Evolutionary conservation across 129 eudicot genomes (phyloP).

Genomic region (Flaveria robusta): DNA sequence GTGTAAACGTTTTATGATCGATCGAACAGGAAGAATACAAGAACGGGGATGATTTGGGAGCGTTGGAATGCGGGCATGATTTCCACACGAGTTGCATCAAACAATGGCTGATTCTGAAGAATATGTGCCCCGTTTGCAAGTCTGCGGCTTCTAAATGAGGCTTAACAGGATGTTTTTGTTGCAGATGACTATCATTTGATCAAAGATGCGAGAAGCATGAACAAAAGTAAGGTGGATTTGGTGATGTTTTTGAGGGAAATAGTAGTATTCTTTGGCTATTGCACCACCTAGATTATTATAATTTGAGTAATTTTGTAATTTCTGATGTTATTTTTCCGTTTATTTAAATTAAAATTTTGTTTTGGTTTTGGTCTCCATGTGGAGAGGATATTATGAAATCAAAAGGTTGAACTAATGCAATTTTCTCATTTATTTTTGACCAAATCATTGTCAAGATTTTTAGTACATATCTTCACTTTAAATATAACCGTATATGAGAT

Average conservation of each 20-base stretch:
- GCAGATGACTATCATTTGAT: conserved; percentile 24
- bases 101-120: conserved; percentile 86
- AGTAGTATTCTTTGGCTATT: conserved; percentile 20
- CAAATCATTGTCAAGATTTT: neutral
- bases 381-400: conserved; percentile 26
- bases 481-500: neutral
- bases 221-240: conserved; percentile 20
- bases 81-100: conserved; percentile 73
- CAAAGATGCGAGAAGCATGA: conserved; percentile 10
- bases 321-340: conserved; percentile 17
- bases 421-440: conserved; percentile 15
- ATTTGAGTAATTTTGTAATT: conserved; percentile 27
- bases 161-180: conserved; percentile 14
- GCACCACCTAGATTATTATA: conserved; percentile 19
- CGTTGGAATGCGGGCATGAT: conserved; percentile 82
- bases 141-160: conserved; percentile 45
- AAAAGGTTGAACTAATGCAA: conserved; percentile 22
- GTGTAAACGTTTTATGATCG: conserved; percentile 1
- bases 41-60: conserved; percentile 69
- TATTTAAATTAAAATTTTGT: conserved; percentile 23
- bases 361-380: conserved; percentile 25
- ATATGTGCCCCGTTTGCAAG: conserved; percentile 88
- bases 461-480: neutral
- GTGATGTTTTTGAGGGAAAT: conserved; percentile 22
- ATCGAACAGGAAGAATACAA: conserved; percentile 61